Percentiles rank a stretch among this genome's conserved stretches.
Conservation (phyloP, 2,329 filamentous ascomycete species). For the Pyrenophora tritici-repentis region DNA sequence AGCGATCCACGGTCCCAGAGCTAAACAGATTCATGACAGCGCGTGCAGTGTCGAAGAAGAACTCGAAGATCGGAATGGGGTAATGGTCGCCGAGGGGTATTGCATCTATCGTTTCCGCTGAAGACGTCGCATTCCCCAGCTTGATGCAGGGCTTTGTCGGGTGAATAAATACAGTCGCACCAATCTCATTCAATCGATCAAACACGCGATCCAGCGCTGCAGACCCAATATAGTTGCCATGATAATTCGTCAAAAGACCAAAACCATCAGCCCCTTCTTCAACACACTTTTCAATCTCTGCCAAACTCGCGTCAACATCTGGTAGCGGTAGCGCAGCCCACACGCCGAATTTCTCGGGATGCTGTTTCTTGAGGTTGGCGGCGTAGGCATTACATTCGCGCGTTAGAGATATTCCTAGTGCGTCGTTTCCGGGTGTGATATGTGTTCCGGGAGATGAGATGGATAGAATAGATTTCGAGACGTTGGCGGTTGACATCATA, state of each 20-base stretch:
- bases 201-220: slow-evolving; percentile 54
- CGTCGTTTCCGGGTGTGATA: slow-evolving; percentile 49
- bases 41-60: slow-evolving; percentile 60
- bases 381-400: slow-evolving; percentile 51
- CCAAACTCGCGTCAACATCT: slow-evolving; percentile 53
- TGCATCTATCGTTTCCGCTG: slow-evolving; percentile 30
- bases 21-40: slow-evolving; percentile 56
- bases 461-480: slow-evolving; percentile 59
- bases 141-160: slow-evolving; percentile 57
- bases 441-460: slow-evolving; percentile 60
- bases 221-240: slow-evolving; percentile 60
- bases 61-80: slow-evolving; percentile 56
- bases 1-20: slow-evolving; percentile 53
- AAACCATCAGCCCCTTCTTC: slow-evolving; percentile 57
- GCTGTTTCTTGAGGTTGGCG: slow-evolving; percentile 44
- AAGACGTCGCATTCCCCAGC: background rate
- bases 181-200: slow-evolving; percentile 53
- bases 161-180: slow-evolving; percentile 60
- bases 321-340: slow-evolving; percentile 61
- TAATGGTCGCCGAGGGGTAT: slow-evolving; percentile 46
- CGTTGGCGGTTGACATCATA: slow-evolving; percentile 57
- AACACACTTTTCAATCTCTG: slow-evolving; percentile 54
- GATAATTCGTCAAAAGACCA: slow-evolving; percentile 58
- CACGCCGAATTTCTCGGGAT: slow-evolving; percentile 55
- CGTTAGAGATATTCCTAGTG: slow-evolving; percentile 46